These are phyloP conservation scores for Suillus luteus DNA, from an alignment of 768 basidiomycete genomes.

Conservation along the genomic window DNA sequence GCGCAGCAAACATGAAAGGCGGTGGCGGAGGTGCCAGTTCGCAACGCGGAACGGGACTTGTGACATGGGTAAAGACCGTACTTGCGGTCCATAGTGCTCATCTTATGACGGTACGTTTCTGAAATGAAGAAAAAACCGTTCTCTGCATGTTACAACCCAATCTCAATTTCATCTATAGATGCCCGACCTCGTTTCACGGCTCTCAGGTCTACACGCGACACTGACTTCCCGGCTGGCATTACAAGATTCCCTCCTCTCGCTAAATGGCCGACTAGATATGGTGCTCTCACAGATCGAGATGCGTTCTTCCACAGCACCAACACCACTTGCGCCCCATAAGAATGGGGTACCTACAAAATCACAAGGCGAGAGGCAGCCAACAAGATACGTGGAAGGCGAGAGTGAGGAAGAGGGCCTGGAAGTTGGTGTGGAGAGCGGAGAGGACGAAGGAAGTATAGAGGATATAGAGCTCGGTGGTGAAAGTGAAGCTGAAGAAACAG, in stretches of 20 bases:
- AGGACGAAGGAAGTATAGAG: slow-evolving; percentile 75
- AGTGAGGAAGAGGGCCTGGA: slow-evolving; percentile 62
- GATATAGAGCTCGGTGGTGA: slow-evolving; percentile 74
- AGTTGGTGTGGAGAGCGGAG: slow-evolving; percentile 60
- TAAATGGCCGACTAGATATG: slow-evolving; percentile 91
- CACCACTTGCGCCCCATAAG: slow-evolving; percentile 48
- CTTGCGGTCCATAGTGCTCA: slow-evolving; percentile 86
- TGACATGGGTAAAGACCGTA: slow-evolving; percentile 80
- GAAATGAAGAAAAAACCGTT: not conserved
- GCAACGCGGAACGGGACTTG: slow-evolving; percentile 69
- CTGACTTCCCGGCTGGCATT: slow-evolving; percentile 78
- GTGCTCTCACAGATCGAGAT: slow-evolving; percentile 93
- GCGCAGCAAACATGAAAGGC: slow-evolving; percentile 73
- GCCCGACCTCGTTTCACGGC: slow-evolving; percentile 86
- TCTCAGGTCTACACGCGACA: slow-evolving; percentile 82
- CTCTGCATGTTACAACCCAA: not conserved
- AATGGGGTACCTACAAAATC: slow-evolving; percentile 35
- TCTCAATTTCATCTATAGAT: slow-evolving; percentile 52
- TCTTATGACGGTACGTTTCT: slow-evolving; percentile 84
- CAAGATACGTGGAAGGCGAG: slow-evolving; percentile 78
- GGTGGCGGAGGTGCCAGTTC: slow-evolving; percentile 79
- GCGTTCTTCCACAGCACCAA: slow-evolving; percentile 72
- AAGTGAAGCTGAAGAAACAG: slow-evolving; percentile 53
- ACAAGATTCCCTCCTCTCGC: slow-evolving; percentile 80
- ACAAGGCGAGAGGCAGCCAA: slow-evolving; percentile 42